A percentile compares a stretch with the other conserved stretches of the same genome.
These are phyloP conservation scores for Aspergillus alliaceus DNA, from an alignment of 2,329 filamentous ascomycete genomes.

Conservation along the genomic window DNA sequence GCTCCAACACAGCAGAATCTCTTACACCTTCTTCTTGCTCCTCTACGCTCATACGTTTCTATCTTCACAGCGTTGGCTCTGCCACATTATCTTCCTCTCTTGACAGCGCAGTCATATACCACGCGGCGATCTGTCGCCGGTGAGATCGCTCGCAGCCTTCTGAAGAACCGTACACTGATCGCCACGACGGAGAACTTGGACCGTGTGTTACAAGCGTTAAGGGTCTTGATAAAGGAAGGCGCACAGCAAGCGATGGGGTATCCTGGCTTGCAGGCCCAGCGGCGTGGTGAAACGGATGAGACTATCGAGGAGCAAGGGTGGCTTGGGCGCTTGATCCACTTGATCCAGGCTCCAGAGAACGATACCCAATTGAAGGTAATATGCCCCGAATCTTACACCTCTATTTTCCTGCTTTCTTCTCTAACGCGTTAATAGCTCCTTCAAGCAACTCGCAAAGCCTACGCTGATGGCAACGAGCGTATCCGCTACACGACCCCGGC, in stretches of 20 bases:
- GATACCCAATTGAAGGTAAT: conserved; percentile 82
- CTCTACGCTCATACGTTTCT: conserved; percentile 84
- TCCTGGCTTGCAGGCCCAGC: conserved; percentile 71
- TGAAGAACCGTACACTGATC: conserved; percentile 79
- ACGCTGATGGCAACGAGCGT: conserved; percentile 87
- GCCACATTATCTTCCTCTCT: conserved; percentile 85
- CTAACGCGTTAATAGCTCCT: conserved; percentile 58
- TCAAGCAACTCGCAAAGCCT: conserved; percentile 82
- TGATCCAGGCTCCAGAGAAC: conserved; percentile 80
- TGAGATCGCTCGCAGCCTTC: conserved; percentile 78
- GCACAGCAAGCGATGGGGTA: conserved; percentile 82
- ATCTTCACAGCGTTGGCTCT: conserved; percentile 95
- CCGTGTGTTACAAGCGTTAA: conserved; percentile 82
- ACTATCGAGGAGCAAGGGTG: conserved; percentile 97
- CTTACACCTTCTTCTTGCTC: conserved; percentile 84
- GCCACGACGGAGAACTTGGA: conserved; percentile 77
- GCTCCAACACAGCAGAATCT: conserved; percentile 84
- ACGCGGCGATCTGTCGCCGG: conserved; percentile 88
- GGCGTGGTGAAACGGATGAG: conserved; percentile 88
- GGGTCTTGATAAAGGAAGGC: conserved; percentile 91
- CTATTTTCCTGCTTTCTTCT: neutral
- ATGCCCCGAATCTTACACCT: neutral
- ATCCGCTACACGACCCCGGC: conserved; percentile 95
- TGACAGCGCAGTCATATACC: conserved; percentile 88
- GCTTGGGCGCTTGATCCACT: conserved; percentile 88